These are phyloP conservation scores for Gossypium thurberi DNA, from an alignment of 345 rosid species.

Conservation along the genomic window DNA sequence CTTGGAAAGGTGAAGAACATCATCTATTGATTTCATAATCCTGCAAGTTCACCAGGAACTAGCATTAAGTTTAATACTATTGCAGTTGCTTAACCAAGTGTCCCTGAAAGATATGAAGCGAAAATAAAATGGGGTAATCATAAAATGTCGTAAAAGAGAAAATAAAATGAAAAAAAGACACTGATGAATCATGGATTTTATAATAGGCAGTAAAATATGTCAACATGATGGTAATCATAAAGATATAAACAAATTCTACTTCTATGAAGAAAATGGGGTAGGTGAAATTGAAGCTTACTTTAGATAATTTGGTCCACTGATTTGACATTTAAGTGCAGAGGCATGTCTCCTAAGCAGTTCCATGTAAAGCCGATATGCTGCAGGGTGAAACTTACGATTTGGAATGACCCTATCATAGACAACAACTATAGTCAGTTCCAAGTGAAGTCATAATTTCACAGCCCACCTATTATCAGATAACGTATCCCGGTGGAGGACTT, in stretches of 20 bases:
- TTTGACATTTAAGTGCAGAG: constrained; percentile 45
- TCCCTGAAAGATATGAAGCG: not conserved
- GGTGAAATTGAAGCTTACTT: constrained; percentile 31
- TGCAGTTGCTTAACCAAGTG: not conserved
- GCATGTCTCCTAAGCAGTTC: constrained; percentile 81
- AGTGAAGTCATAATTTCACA: not conserved
- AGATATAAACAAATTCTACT: not conserved
- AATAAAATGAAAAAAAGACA: not conserved
- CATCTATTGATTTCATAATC: constrained; percentile 75
- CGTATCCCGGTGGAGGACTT: not conserved
- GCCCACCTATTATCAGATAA: not conserved
- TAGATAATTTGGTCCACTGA: constrained; percentile 38
- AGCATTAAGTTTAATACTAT: constrained; percentile 4
- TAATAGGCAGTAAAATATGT: not conserved
- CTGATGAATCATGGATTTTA: not conserved
- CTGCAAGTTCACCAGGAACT: constrained; percentile 34
- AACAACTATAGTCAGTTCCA: not conserved
- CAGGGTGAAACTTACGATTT: constrained; percentile 53
- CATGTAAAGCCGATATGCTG: constrained; percentile 80
- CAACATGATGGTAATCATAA: not conserved
- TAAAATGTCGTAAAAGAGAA: not conserved
- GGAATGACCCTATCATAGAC: constrained; percentile 60
- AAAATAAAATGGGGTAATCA: too few relatives aligned
- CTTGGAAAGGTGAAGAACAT: constrained; percentile 68
- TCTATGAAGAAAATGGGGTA: not conserved